A percentile compares a stretch with the other conserved stretches of the same genome.
Evolutionary conservation across 768 basidiomycete species (phyloP).

Genomic region (Xerocomellus amylosporus): DNA sequence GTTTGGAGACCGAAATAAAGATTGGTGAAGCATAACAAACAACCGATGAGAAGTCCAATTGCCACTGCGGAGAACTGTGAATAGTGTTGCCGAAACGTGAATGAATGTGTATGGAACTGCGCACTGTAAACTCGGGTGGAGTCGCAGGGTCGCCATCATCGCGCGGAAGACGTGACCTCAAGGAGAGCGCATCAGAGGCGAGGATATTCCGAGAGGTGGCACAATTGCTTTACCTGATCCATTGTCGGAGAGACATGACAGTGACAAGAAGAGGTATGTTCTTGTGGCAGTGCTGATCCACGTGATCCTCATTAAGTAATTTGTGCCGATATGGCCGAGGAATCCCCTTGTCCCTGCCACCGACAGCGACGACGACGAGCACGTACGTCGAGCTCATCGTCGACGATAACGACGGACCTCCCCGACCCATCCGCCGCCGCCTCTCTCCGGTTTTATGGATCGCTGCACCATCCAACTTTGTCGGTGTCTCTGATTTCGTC

Average conservation of each 20-base stretch:
- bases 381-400: constrained; percentile 30
- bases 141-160: not conserved
- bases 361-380: constrained; percentile 31
- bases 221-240: constrained; percentile 22
- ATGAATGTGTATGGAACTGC: not conserved
- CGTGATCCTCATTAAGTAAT: constrained; percentile 35
- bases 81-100: not conserved
- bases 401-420: constrained; percentile 26
- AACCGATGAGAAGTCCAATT: constrained; percentile 81
- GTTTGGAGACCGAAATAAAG: constrained; percentile 85
- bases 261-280: no score
- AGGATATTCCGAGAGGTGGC: not conserved
- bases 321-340: constrained; percentile 24
- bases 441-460: constrained; percentile 18
- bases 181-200: not conserved
- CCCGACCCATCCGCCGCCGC: not conserved
- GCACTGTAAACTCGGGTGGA: constrained; percentile 33
- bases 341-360: constrained; percentile 38
- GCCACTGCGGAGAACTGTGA: constrained; percentile 54
- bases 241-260: constrained; percentile 14
- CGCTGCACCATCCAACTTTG: constrained; percentile 4
- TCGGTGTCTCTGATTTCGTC: constrained; percentile 27
- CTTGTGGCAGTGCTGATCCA: constrained; percentile 16
- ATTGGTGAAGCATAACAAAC: constrained; percentile 89
- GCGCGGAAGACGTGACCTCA: constrained; percentile 5